Evolutionary conservation across 2,329 filamentous ascomycete species (phyloP).

Genomic region (Pestalotiopsis sp.): DNA sequence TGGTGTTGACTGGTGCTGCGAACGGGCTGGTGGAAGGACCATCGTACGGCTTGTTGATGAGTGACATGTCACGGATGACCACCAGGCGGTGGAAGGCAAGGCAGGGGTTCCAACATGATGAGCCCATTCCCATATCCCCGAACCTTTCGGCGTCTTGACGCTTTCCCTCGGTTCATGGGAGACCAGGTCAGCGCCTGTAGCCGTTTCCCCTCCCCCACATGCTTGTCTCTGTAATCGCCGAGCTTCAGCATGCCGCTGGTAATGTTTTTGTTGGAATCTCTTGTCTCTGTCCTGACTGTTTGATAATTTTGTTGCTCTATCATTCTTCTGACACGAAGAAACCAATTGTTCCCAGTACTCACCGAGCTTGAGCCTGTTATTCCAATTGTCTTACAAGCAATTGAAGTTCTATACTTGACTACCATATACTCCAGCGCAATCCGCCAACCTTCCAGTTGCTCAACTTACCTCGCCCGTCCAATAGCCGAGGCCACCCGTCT

Average conservation of each 20-base stretch:
- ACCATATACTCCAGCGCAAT: background rate
- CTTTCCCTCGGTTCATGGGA: constrained; percentile 36
- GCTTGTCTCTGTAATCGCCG: background rate
- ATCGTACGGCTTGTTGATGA: background rate
- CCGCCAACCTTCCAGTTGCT: background rate
- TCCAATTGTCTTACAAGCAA: background rate
- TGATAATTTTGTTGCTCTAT: background rate
- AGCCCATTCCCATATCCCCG: background rate
- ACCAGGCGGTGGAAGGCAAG: background rate
- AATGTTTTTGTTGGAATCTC: background rate
- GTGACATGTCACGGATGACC: background rate
- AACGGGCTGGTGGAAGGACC: background rate
- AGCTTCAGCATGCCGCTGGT: constrained; percentile 8
- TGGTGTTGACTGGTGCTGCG: background rate
- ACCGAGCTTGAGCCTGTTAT: background rate
- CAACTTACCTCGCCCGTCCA: background rate
- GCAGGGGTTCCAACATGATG: background rate
- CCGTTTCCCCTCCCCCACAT: constrained; percentile 1
- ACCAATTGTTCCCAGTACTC: background rate
- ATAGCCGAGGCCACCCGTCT: constrained; percentile 13
- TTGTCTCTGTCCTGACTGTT: background rate
- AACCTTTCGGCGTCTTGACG: constrained; percentile 14
- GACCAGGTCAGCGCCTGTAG: constrained; percentile 7
- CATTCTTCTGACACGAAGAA: background rate
- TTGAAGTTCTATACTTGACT: background rate